Evolutionary conservation across 2,329 filamentous ascomycete species (phyloP), one percentile per base, ranked within the genome.

Genomic region (Penicillium concentricum): DNA sequence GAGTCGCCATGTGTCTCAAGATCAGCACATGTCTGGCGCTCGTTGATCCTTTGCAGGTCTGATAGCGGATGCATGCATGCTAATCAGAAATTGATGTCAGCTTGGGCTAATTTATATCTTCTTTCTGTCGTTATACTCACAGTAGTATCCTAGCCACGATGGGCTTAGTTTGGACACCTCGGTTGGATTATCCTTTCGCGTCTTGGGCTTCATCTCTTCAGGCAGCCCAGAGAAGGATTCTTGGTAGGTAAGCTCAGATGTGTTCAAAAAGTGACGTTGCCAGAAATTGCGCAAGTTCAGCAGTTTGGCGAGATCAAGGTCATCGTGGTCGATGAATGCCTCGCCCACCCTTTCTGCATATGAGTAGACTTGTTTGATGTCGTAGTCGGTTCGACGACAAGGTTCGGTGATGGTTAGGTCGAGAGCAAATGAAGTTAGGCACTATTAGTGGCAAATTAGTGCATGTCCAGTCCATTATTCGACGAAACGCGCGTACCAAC

Each of bases 261-360:
- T 38, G 22, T 67, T 70, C 10, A 73, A 65, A 8, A 78, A 56
- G 59, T 78, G 75, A 4, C 70, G 67, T 35, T 75, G 71, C 75
- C 75, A 78, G 56, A 78, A 78, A 56, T 74, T 75, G 15, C 74
- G 70, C 18, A 78, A 71, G 38, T 76, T 71, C 24, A 77, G 53
- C n/a, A 77, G 44, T 8, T 61, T 66, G 26, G 61, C 20, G 5
- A 76, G 60, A 41, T 76, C 61, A 4, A 75, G 54, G 2, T 58
- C 49, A 0, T 61, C 54, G 3, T 61, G 51, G 4, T 57, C 34
- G 20, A 70, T 61, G 15, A 68, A 59, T 4, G 64, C 54, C 3
- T 32, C 43, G 7, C 38, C 48, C 13, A 39, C 22, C 9, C 47
- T 28, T 1, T 38, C 16, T 6, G 28, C 41, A 34, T 62, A 65